These are phyloP conservation scores for Kappamyces sp. DNA, from an alignment of 192 early-diverging fungal genomes.

Conservation along the genomic window DNA sequence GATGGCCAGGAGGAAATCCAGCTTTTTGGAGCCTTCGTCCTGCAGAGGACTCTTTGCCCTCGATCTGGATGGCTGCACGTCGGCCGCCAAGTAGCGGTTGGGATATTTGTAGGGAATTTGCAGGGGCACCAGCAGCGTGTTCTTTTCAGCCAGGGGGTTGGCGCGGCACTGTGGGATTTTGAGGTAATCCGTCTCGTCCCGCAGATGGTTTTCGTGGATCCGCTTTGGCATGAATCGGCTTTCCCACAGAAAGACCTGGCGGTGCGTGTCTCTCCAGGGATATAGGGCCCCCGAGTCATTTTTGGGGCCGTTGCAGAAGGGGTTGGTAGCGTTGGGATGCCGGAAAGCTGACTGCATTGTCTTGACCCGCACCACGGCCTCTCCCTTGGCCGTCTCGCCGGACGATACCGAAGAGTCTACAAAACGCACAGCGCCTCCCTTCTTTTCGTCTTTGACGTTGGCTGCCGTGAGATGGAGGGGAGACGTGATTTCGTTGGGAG, in stretches of 20 bases:
- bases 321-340: too few relatives aligned
- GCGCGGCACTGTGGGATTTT: too few relatives aligned
- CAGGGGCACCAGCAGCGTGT: constrained; percentile 6
- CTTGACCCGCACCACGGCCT: too few relatives aligned
- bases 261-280: constrained; percentile 2
- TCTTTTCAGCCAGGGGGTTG: neutral
- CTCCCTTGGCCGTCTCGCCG: too few relatives aligned
- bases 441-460: too few relatives aligned
- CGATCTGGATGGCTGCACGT: neutral
- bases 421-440: too few relatives aligned
- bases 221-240: constrained; percentile 1
- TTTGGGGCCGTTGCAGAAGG: too few relatives aligned
- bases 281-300: too few relatives aligned
- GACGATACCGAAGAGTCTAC: too few relatives aligned
- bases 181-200: neutral
- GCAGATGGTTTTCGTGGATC: constrained; percentile 9
- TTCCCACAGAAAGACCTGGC: constrained; percentile 5
- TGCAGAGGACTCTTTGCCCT: neutral
- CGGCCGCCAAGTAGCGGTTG: neutral
- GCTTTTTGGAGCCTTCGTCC: constrained; percentile 1
- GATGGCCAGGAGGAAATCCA: constrained; percentile 8
- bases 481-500: too few relatives aligned
- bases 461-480: too few relatives aligned
- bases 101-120: constrained; percentile 10
- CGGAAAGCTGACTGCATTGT: too few relatives aligned